Percentiles rank a stretch among this genome's conserved stretches.
Conservation (phyloP, 2,329 filamentous ascomycete genomes). For the Leptographium galeiforme region DNA sequence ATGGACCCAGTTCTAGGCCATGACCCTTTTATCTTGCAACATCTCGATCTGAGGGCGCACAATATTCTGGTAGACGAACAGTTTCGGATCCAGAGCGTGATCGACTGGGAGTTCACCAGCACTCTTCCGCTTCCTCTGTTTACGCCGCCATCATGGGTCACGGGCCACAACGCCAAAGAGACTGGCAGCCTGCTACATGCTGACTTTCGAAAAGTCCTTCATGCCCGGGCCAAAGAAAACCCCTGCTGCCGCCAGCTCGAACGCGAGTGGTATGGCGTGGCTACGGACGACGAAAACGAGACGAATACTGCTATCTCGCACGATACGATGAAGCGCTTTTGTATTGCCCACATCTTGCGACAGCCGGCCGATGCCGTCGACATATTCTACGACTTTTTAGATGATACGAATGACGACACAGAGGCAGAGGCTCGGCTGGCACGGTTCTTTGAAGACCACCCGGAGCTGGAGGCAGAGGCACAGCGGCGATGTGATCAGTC, state of each 20-base stretch:
- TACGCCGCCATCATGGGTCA: constrained; percentile 10
- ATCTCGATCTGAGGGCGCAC: constrained; percentile 12
- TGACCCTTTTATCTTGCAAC: constrained; percentile 13
- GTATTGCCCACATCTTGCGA: constrained; percentile 1
- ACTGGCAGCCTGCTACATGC: not conserved
- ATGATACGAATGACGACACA: not conserved
- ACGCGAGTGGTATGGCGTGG: constrained; percentile 2
- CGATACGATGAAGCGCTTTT: not conserved
- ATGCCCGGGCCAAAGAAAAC: not conserved
- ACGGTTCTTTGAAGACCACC: not conserved
- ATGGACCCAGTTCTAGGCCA: not conserved
- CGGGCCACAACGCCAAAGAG: constrained; percentile 2
- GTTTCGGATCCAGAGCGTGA: constrained; percentile 13
- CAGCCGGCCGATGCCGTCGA: constrained; percentile 1
- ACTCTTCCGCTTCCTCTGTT: constrained; percentile 7
- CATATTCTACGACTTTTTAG: not conserved
- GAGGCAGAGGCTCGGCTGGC: not conserved
- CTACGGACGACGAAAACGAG: too few species aligned
- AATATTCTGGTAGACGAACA: constrained; percentile 16
- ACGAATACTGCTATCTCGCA: not conserved
- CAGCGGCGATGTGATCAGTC: not conserved
- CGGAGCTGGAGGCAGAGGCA: not conserved
- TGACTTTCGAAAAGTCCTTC: not conserved
- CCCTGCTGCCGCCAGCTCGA: not conserved
- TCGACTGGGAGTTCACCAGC: constrained; percentile 17